Base-by-base conservation (phyloP, 1,284 basidiomycete species). In the Amylostereum areolatum region DNA sequence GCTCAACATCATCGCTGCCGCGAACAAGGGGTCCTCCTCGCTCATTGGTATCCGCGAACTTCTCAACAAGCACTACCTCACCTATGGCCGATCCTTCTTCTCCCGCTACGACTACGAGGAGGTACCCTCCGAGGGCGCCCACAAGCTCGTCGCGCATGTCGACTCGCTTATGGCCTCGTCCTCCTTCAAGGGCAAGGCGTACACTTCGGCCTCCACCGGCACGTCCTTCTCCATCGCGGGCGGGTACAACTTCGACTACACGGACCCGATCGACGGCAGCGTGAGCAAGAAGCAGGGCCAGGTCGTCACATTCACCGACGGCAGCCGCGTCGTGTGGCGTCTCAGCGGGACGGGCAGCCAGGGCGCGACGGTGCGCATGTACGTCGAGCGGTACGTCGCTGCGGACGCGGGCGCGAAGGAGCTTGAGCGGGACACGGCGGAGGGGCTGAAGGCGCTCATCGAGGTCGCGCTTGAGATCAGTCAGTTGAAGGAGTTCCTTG, bases 61-160 rank as follows among this genome's bases (percentile, higher is more conserved):
- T 56, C 80, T 97, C 37, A 75, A 85, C 57, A 81, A 79, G 55
- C 92, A 96, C 76, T 99, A 98, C 73, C 75, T 80, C 55, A 85
- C 81, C 61, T 99, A 99, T 70, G 96, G 96, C 40, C 92, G 96
- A 56, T 94, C 89, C 54, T 99, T 98, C 83, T 99, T 98, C 81
- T 94, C 90, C 54, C 86, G 93, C 57, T 99, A 99, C 72, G 96
- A 99, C 73, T 99, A 99, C 73, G 96, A 99, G 68, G 97, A 99
- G 68, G 93, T 97, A 45, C 81, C 91, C 11, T 92, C 92, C 0
- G 89, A 89, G 33, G 92, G 89, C 32, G 96, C 97, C 44, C 83
- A 89, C 61, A 81, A 84, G 55, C 75, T 99, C 62, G 93, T 98
- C 66, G 78, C 77, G 44, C 76, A 84, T 59, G 73, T 99, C 59